These are phyloP conservation scores for Aspergillus persii DNA, from an alignment of 2,329 filamentous ascomycete genomes.

Conservation along the genomic window DNA sequence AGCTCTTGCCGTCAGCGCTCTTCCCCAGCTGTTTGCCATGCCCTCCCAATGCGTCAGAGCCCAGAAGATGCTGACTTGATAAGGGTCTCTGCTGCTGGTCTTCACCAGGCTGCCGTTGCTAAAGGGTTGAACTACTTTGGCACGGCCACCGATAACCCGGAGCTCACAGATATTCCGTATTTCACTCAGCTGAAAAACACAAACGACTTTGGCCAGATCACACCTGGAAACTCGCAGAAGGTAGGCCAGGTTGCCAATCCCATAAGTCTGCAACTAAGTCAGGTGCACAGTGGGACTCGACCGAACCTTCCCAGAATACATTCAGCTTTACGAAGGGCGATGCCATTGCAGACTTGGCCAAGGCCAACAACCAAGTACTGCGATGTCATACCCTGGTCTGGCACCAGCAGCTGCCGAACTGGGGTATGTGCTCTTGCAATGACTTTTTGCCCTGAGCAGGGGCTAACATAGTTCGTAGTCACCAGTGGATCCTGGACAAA, in stretches of 20 bases:
- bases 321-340: slow-evolving; percentile 62
- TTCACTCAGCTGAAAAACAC: slow-evolving; percentile 57
- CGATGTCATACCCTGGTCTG: slow-evolving; percentile 63
- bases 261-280: background rate
- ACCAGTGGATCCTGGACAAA: slow-evolving; percentile 55
- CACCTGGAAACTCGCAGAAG: slow-evolving; percentile 63
- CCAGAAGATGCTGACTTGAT: background rate
- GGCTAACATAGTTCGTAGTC: slow-evolving; percentile 28
- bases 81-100: slow-evolving; percentile 20
- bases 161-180: slow-evolving; percentile 56
- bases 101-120: slow-evolving; percentile 45
- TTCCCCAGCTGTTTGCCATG: slow-evolving; percentile 18
- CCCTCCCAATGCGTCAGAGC: background rate
- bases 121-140: slow-evolving; percentile 57
- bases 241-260: slow-evolving; percentile 13
- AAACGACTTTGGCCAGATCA: slow-evolving; percentile 63
- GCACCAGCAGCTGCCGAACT: slow-evolving; percentile 49
- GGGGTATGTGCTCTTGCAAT: slow-evolving; percentile 55
- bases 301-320: slow-evolving; percentile 54
- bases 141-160: slow-evolving; percentile 58
- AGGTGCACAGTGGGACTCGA: slow-evolving; percentile 57
- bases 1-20: slow-evolving; percentile 20
- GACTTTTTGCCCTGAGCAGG: background rate
- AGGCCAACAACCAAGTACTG: slow-evolving; percentile 47
- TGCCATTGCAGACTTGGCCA: slow-evolving; percentile 40